A percentile compares a stretch with the other conserved stretches of the same genome.
These are phyloP conservation scores for Rhodotorula graminis DNA, from an alignment of 768 basidiomycete species.

Conservation along the genomic window DNA sequence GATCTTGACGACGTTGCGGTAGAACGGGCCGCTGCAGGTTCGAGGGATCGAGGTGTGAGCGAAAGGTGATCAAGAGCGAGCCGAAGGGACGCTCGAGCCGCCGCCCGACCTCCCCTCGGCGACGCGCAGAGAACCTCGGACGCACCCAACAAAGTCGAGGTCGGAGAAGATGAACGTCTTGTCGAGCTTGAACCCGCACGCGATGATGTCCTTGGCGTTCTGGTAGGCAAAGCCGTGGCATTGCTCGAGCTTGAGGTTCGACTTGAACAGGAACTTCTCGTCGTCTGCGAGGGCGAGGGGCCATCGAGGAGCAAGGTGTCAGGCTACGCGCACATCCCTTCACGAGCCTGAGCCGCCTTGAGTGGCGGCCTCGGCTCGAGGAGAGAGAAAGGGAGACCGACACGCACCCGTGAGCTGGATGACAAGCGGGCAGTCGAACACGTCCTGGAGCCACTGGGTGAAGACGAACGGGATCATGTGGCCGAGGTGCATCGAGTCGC, in stretches of 20 bases:
- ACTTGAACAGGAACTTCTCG: slow-evolving; percentile 98
- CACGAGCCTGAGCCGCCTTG: no score
- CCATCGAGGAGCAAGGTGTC: not conserved
- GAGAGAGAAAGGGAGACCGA: slow-evolving; percentile 24
- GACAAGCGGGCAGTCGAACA: slow-evolving; percentile 89
- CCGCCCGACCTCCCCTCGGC: no score
- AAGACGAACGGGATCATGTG: slow-evolving; percentile 97
- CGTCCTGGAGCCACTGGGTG: slow-evolving; percentile 98
- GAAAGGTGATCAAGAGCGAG: no score
- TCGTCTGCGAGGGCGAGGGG: slow-evolving; percentile 60
- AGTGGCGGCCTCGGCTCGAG: no score
- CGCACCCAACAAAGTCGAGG: slow-evolving; percentile 69
- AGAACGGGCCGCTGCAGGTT: slow-evolving; percentile 68
- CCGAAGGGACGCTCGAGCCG: no score
- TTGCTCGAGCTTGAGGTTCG: slow-evolving; percentile 83
- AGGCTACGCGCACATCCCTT: not conserved
- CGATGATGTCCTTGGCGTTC: slow-evolving; percentile 95
- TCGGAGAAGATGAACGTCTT: slow-evolving; percentile 98
- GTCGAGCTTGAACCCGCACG: slow-evolving; percentile 82
- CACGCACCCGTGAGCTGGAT: slow-evolving; percentile 89
- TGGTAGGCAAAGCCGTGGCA: slow-evolving; percentile 71
- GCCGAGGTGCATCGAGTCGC: slow-evolving; percentile 93
- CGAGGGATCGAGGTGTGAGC: not conserved
- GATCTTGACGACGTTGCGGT: slow-evolving; percentile 86
- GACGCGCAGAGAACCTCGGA: not conserved